A percentile compares a stretch with the other conserved stretches of the same genome.
phyloP scores from a whole-genome alignment of 2,329 filamentous ascomycete genomes.

The Xenoacremonium recifei region DNA sequence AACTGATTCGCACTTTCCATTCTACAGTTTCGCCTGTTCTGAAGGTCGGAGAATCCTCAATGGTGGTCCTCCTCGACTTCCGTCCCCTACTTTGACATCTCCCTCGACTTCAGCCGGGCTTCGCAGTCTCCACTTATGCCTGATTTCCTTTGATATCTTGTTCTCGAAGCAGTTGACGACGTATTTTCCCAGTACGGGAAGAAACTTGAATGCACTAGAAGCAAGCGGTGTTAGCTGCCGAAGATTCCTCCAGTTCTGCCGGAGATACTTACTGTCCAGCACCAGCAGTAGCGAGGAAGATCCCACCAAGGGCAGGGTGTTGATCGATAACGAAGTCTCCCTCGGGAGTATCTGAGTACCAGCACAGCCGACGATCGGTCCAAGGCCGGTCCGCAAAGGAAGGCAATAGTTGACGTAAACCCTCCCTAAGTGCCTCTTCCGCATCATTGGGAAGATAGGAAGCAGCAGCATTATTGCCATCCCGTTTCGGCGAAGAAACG shows the following conservation, averaged over 20 bases:
- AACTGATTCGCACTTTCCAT: too few species aligned
- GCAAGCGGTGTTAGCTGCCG: background rate
- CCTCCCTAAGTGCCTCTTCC: constrained; percentile 48
- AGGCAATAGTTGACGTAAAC: constrained; percentile 53
- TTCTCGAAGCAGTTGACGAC: constrained; percentile 9
- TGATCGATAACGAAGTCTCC: constrained; percentile 14
- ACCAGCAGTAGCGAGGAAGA: constrained; percentile 15
- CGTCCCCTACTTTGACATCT: constrained; percentile 12
- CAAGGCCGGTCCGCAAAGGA: constrained; percentile 32
- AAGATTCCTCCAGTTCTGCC: background rate
- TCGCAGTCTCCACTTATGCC: constrained; percentile 9
- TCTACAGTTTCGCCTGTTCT: constrained; percentile 10
- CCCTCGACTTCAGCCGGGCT: background rate
- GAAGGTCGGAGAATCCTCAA: constrained; percentile 3
- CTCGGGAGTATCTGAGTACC: constrained; percentile 15
- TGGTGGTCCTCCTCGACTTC: constrained; percentile 13
- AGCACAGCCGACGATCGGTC: constrained; percentile 10
- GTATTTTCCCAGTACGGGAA: constrained; percentile 11
- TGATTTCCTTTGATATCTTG: constrained; percentile 4
- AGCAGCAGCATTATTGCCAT: constrained; percentile 36
- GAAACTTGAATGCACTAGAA: constrained; percentile 18
- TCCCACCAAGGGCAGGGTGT: constrained; percentile 6
- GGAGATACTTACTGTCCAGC: constrained; percentile 9
- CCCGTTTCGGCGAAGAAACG: constrained; percentile 33
- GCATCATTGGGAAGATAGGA: constrained; percentile 50